A percentile compares a stretch with the other conserved stretches of the same genome.
These are phyloP conservation scores for Nidularia sp. DNA, from an alignment of 768 basidiomycete genomes.

Conservation along the genomic window DNA sequence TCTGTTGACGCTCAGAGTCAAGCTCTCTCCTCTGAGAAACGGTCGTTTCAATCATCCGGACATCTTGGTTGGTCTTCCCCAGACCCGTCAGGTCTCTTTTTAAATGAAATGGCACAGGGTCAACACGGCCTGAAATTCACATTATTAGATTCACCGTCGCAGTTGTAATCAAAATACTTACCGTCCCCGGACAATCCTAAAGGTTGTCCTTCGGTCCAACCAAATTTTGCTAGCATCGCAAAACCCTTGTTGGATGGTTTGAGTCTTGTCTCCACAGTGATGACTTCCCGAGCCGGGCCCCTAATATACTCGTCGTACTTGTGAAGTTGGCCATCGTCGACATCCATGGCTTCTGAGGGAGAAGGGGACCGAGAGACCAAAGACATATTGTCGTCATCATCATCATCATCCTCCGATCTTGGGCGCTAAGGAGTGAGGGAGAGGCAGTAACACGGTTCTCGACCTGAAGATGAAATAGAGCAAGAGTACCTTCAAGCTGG, in stretches of 20 bases:
- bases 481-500: conserved; percentile 67
- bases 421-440: conserved; percentile 60
- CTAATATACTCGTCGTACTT: conserved; percentile 66
- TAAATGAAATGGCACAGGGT: conserved; percentile 78
- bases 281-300: conserved; percentile 52
- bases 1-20: conserved; percentile 77
- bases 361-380: conserved; percentile 76
- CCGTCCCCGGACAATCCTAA: conserved; percentile 77
- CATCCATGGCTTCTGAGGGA: conserved; percentile 55
- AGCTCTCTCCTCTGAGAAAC: conserved; percentile 77
- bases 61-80: conserved; percentile 75
- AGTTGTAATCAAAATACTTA: conserved; percentile 19
- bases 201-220: conserved; percentile 78
- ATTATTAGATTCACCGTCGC: neutral
- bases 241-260: conserved; percentile 80
- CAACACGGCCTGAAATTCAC: conserved; percentile 58
- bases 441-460: conserved; percentile 38
- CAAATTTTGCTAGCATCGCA: conserved; percentile 73
- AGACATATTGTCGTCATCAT: conserved; percentile 67
- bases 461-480: conserved; percentile 29
- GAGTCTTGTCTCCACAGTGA: conserved; percentile 81
- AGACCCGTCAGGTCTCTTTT: conserved; percentile 78
- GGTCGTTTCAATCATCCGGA: conserved; percentile 80
- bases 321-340: conserved; percentile 35
- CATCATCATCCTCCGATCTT: conserved; percentile 41